Evolutionary conservation across 2,329 filamentous ascomycete species (phyloP), one percentile per base, ranked within the genome.

Genomic region (Aspergillus chevalieri): DNA sequence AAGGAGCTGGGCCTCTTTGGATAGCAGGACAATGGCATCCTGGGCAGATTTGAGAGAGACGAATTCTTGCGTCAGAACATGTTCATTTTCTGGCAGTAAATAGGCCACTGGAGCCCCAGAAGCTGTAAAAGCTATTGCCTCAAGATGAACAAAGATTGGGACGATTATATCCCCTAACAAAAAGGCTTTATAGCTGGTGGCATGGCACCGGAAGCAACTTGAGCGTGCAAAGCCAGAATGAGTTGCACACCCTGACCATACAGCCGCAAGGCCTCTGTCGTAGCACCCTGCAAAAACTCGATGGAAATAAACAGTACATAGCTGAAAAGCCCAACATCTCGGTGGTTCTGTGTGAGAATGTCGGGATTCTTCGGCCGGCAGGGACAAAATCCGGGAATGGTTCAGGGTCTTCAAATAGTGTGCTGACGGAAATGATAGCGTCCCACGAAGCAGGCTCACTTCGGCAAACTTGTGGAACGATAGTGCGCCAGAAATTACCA

Each of bases 391-490:
- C 44, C 3, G 47, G 36, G 17, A 28, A 53, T 47, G 57, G 49
- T 12, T 60, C 50, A 5, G 61, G 57, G 44, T 47, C 52, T 24
- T 71, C 67, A 47, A 65, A 66, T 8, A 70, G 52, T n/a, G 61
- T 57, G 47, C 67, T 66, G 17, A 68, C 62, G 8, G 65, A 57
- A 26, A 66, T 63, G 30, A 69, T 61, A 6, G 66, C 61, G 57
- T 70, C 63, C 64, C 68, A 69, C 1, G 70, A 62, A 9, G 63
- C 65, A 14, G 64, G 58, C 42, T 68, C 63, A 36, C 49, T 57
- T 3, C 60, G 64, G 44, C 66, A 68, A 15, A 69, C 53, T 33
- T 64, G 62, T 5, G 66, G 65, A 3, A 71, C 57, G 26, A 65
- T 45, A 1, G 52, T 59, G 21, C 55, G 53, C 68, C 67, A 69